Evolutionary conservation across 2,329 filamentous ascomycete genomes (phyloP).

Genomic region (Ciborinia camelliae): DNA sequence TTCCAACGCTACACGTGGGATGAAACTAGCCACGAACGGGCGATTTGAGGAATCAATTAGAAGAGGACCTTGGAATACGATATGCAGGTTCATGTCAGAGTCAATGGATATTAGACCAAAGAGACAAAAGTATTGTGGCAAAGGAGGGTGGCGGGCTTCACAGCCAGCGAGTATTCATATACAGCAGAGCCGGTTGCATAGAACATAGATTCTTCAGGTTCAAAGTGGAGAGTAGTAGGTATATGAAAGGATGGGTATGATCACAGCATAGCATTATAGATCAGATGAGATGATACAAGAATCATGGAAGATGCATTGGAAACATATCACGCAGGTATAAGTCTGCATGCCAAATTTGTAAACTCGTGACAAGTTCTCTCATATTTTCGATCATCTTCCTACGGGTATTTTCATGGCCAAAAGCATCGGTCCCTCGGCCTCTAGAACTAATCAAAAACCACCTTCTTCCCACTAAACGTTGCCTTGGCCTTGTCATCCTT

Average conservation of each 20-base stretch:
- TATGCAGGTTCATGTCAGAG: neutral
- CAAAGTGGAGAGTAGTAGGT: neutral
- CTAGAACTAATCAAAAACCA: conserved; percentile 50
- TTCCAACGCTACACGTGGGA: neutral
- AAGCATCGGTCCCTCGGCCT: too few relatives aligned
- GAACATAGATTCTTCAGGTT: neutral
- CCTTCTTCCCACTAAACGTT: conserved; percentile 55
- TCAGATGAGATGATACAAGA: neutral
- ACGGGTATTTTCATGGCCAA: too few relatives aligned
- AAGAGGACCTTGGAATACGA: neutral
- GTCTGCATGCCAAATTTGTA: neutral
- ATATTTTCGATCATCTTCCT: too few relatives aligned
- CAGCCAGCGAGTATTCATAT: neutral
- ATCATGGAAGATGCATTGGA: neutral
- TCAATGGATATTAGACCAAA: neutral
- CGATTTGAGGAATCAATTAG: neutral
- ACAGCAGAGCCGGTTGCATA: neutral
- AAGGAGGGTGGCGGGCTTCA: neutral
- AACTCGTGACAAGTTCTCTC: neutral
- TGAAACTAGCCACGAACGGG: neutral
- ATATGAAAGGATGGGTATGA: neutral
- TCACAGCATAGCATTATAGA: neutral
- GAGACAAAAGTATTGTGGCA: neutral
- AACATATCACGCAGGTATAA: neutral
- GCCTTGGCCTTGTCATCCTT: conserved; percentile 54